Evolutionary conservation across 768 basidiomycete species (phyloP), one percentile per base, ranked within the genome.

Genomic region (Gloeopeniophorella convolvens): DNA sequence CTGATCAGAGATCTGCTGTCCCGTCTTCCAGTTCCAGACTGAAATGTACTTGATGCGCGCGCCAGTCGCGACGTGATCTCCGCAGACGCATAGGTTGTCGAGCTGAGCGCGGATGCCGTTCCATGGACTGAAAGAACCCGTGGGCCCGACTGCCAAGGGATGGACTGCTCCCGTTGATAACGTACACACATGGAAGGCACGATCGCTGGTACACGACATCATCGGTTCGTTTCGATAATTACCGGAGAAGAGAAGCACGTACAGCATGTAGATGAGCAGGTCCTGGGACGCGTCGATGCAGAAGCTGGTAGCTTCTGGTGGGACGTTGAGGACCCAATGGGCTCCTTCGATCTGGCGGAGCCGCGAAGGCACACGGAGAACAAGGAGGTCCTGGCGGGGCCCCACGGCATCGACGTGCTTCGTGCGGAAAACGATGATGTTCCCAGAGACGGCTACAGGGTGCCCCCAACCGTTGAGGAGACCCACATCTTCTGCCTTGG

Each of bases 21-120:
- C 52, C 2, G 41, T 54, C 46, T 54, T 54, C 52, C 52, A 54
- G 20, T 54, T 54, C 52, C 52, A 54, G 11, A 48, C 28, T 2
- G 46, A 48, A n/a, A 54, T 48, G 18, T 37, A 44, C 12, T 23
- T 33, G 23, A 33, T 23, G 20, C 35, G 42, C 15, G 42, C 33
- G 46, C 15, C 42, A 3, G 41, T 36, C 21, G 52, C 46, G 4
- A 54, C 30, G 18, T 33, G 48, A 20, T 54, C 52, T 1, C 52
- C 52, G 10, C 30, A 33, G 2, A 54, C 42, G 15, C 15, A 33
- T 11, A 23, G 30, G 24, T 33, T 18, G 5, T 44, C 35, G n/a
- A 26, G 20, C 6, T 35, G 35, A 10, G 5, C 33, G 18, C 11
- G 5, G 39, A 8, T 8, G n/a, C 10, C 26, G 23, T 37, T 4